Evolutionary conservation across 371 early-diverging fungal genomes (phyloP).

Genomic region (Rhizopus delemar): DNA sequence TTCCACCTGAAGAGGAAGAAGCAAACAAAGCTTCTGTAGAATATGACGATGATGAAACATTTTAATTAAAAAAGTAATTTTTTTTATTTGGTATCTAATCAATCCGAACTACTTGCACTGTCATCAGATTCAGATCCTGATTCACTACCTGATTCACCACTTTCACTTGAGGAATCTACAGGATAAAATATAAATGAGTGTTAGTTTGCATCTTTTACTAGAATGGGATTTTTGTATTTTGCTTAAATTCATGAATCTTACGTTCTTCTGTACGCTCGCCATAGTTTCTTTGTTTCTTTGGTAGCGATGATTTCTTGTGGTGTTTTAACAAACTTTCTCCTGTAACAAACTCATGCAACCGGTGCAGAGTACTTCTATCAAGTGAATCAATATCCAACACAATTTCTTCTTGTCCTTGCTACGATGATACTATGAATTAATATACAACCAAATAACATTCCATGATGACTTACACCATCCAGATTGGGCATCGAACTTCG

Average conservation of each 20-base stretch:
- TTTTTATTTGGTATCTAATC: slow-evolving; percentile 46
- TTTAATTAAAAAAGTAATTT: neutral
- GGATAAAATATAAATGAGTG: slow-evolving; percentile 5
- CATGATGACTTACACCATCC: slow-evolving; percentile 54
- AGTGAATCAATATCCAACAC: slow-evolving; percentile 94
- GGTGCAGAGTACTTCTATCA: slow-evolving; percentile 79
- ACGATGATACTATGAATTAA: neutral
- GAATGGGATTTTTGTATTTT: slow-evolving; percentile 57
- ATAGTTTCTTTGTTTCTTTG: slow-evolving; percentile 53
- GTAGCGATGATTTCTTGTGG: slow-evolving; percentile 14
- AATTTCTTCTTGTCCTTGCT: slow-evolving; percentile 84
- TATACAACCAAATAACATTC: too few species aligned
- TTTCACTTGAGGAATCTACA: slow-evolving; percentile 55
- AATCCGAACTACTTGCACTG: slow-evolving; percentile 69
- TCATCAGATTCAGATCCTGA: slow-evolving; percentile 76
- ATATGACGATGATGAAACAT: slow-evolving; percentile 46
- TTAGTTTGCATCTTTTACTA: slow-evolving; percentile 11
- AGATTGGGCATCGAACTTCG: slow-evolving; percentile 81
- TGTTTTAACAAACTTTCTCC: slow-evolving; percentile 47
- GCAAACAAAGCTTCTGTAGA: slow-evolving; percentile 13
- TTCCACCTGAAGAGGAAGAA: slow-evolving; percentile 35
- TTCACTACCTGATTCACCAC: slow-evolving; percentile 53
- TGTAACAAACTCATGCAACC: slow-evolving; percentile 84
- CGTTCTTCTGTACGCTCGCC: slow-evolving; percentile 53
- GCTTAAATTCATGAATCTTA: slow-evolving; percentile 68